phyloP scores from a whole-genome alignment of 257 asterid species.

The Solanum corneliomulleri region DNA sequence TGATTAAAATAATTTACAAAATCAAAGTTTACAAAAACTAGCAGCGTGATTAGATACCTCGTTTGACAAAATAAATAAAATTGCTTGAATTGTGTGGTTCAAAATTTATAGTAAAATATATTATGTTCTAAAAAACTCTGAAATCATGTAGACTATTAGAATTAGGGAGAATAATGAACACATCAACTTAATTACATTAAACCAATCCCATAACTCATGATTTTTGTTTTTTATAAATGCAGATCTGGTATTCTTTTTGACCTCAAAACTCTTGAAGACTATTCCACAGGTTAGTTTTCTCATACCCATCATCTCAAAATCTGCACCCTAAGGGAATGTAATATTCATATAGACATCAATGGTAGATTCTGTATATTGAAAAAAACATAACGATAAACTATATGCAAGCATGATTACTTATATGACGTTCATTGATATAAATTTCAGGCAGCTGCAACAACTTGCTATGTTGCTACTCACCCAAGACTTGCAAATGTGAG shows the following conservation, averaged over 20 bases:
- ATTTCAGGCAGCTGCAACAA: conserved; percentile 88
- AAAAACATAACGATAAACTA: neutral
- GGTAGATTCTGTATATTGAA: neutral
- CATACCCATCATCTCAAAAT: neutral
- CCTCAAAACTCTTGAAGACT: conserved; percentile 80
- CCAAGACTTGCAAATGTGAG: conserved; percentile 42
- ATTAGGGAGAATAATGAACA: neutral
- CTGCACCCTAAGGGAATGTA: neutral
- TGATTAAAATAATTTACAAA: neutral
- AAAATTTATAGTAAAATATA: neutral
- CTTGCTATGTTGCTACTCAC: conserved; percentile 80
- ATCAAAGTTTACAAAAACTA: neutral
- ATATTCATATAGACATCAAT: neutral
- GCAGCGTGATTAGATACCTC: neutral
- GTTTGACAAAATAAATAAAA: neutral
- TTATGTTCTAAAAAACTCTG: neutral
- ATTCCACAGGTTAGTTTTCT: conserved; percentile 62
- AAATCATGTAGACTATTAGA: neutral
- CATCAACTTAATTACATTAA: neutral
- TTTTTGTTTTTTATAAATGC: neutral
- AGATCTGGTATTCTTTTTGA: conserved; percentile 80
- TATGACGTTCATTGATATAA: neutral
- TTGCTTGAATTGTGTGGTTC: neutral
- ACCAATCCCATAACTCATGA: neutral
- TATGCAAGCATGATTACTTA: neutral